phyloP scores from a whole-genome alignment of 306 rosid genomes.

The Dalbergia cochinchinensis region DNA sequence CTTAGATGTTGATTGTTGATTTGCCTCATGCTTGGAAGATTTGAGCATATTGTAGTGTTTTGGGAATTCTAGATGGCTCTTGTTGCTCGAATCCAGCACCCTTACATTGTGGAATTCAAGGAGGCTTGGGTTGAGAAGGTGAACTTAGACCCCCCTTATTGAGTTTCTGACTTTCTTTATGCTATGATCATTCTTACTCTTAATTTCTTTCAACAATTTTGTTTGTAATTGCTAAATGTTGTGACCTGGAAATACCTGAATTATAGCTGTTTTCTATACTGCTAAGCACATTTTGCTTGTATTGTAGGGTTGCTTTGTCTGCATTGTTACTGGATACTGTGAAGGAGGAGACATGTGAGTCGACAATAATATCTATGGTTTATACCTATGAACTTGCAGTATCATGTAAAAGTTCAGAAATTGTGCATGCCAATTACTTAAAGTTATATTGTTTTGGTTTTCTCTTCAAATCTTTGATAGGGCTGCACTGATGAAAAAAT shows the following conservation, averaged over 20 bases:
- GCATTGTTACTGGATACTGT: conserved; percentile 97
- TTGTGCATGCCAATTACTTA: conserved; percentile 8
- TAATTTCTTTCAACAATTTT: background rate
- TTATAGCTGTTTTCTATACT: background rate
- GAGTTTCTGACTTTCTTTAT: background rate
- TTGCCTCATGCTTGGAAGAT: conserved; percentile 20
- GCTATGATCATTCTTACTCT: background rate
- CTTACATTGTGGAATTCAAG: conserved; percentile 86
- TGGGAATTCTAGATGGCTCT: conserved; percentile 79
- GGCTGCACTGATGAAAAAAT: conserved; percentile 93
- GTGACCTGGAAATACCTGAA: conserved; percentile 30
- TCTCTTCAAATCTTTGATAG: conserved; percentile 52
- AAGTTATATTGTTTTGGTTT: conserved; percentile 8
- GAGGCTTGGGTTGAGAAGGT: conserved; percentile 99
- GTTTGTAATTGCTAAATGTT: background rate
- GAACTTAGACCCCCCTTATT: conserved; percentile 8
- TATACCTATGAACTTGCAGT: conserved; percentile 16
- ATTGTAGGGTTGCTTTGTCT: conserved; percentile 96
- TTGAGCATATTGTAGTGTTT: conserved; percentile 21
- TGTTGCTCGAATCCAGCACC: conserved; percentile 89
- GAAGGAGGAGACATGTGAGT: conserved; percentile 99
- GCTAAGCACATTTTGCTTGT: conserved; percentile 33
- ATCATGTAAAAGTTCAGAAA: conserved; percentile 16
- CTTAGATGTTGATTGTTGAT: background rate
- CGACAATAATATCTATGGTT: background rate